Evolutionary conservation across 75 land plant species (phyloP).

Genomic region (Cupressus sempervirens): DNA sequence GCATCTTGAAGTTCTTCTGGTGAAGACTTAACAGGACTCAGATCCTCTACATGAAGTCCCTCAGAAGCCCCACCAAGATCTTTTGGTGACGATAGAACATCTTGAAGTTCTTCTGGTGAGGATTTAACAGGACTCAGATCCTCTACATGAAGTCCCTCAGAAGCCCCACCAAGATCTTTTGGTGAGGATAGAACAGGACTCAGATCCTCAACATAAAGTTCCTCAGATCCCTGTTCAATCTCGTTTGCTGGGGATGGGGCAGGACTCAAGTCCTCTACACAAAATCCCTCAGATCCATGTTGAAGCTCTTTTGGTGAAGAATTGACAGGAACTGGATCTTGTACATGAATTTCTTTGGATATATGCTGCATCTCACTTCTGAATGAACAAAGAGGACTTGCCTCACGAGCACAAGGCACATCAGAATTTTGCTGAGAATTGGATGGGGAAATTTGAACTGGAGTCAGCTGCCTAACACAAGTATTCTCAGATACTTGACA

Average conservation of each 20-base stretch:
- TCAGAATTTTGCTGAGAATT: neutral
- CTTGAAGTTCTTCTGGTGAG: too few relatives aligned
- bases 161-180: neutral
- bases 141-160: neutral
- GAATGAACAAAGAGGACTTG: neutral
- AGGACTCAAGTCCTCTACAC: neutral
- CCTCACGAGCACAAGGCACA: neutral
- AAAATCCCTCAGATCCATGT: neutral
- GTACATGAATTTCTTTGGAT: neutral
- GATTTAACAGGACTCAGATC: neutral
- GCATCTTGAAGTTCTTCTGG: neutral
- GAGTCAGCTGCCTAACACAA: neutral
- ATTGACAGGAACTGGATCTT: neutral
- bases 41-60: slow-evolving; percentile 26
- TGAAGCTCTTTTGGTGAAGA: neutral
- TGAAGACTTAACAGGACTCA: slow-evolving; percentile 11
- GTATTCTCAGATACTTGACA: neutral
- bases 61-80: neutral
- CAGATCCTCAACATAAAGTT: neutral
- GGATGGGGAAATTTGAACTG: neutral
- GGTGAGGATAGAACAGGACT: neutral
- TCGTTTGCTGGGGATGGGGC: neutral
- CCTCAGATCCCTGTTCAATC: neutral
- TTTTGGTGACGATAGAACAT: slow-evolving; percentile 1
- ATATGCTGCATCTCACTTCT: neutral